Conservation (phyloP, 1,284 basidiomycete species). For the Heterobasidion parviporum region DNA sequence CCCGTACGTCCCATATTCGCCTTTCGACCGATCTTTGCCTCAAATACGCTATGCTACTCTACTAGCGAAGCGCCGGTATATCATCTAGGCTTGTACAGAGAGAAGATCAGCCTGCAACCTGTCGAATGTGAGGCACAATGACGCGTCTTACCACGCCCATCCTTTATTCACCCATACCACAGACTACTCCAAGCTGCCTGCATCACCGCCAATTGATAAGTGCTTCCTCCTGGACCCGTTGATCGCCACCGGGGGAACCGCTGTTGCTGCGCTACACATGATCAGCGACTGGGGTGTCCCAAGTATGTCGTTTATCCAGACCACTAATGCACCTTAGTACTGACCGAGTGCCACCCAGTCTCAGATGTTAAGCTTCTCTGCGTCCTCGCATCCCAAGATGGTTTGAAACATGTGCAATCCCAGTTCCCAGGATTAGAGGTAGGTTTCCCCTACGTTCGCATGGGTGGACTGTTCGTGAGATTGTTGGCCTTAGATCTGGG, state of each 20-base stretch:
- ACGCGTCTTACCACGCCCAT: neutral
- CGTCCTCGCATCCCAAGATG: conserved; percentile 73
- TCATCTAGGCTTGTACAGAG: conserved; percentile 86
- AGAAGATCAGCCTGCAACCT: conserved; percentile 85
- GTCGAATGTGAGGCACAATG: conserved; percentile 67
- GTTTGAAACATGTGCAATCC: conserved; percentile 58
- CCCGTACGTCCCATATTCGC: conserved; percentile 44
- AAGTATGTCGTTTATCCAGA: conserved; percentile 28
- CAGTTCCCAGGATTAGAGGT: conserved; percentile 82
- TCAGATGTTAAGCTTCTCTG: conserved; percentile 78
- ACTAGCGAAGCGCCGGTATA: conserved; percentile 73
- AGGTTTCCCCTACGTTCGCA: conserved; percentile 10
- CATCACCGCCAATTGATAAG: conserved; percentile 67
- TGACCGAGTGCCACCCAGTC: conserved; percentile 27
- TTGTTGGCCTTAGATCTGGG: conserved; percentile 60
- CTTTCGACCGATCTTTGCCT: neutral
- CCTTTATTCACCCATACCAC: conserved; percentile 5
- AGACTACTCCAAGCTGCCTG: conserved; percentile 92
- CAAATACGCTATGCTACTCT: neutral
- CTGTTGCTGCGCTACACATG: conserved; percentile 79
- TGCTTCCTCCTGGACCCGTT: conserved; percentile 87
- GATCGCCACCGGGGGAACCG: conserved; percentile 93
- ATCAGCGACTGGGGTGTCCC: conserved; percentile 81
- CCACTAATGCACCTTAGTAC: neutral
- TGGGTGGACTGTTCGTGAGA: neutral